These are phyloP conservation scores for Collybia nuda DNA, from an alignment of 768 basidiomycete genomes.

Conservation along the genomic window DNA sequence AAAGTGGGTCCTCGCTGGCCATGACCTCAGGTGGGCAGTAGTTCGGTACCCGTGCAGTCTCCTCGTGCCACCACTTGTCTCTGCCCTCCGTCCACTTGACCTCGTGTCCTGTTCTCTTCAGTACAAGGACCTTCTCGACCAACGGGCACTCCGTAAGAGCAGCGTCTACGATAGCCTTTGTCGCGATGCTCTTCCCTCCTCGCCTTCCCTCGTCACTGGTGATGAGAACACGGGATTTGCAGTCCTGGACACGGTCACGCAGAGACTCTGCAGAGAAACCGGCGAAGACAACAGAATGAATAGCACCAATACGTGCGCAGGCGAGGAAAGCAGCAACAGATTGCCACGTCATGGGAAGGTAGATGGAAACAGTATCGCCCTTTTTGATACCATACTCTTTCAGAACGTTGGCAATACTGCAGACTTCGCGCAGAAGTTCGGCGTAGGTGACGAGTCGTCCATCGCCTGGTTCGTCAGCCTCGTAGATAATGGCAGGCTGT, in stretches of 20 bases:
- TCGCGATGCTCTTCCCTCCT: conserved; percentile 94
- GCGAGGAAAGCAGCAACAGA: conserved; percentile 96
- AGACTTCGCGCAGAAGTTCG: conserved; percentile 90
- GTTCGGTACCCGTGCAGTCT: conserved; percentile 75
- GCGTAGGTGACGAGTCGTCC: conserved; percentile 76
- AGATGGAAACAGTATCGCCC: conserved; percentile 92
- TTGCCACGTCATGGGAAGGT: conserved; percentile 95
- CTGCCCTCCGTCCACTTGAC: conserved; percentile 81
- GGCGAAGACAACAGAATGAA: conserved; percentile 97
- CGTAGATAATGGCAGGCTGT: conserved; percentile 95
- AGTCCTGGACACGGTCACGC: conserved; percentile 89
- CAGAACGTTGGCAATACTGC: conserved; percentile 87
- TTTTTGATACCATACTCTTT: conserved; percentile 88
- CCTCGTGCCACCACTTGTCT: conserved; percentile 98
- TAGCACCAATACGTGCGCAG: conserved; percentile 93
- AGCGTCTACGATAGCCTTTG: conserved; percentile 90
- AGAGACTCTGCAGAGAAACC: conserved; percentile 96
- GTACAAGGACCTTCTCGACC: conserved; percentile 90
- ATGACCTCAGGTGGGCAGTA: conserved; percentile 91
- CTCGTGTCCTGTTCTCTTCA: conserved; percentile 81
- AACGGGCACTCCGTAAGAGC: conserved; percentile 82
- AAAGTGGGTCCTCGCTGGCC: conserved; percentile 92
- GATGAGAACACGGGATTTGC: conserved; percentile 86
- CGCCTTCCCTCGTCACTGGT: conserved; percentile 94
- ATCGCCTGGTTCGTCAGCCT: conserved; percentile 91